phyloP scores from a whole-genome alignment of 2,329 filamentous ascomycete species.

The Pseudopithomyces maydicus region DNA sequence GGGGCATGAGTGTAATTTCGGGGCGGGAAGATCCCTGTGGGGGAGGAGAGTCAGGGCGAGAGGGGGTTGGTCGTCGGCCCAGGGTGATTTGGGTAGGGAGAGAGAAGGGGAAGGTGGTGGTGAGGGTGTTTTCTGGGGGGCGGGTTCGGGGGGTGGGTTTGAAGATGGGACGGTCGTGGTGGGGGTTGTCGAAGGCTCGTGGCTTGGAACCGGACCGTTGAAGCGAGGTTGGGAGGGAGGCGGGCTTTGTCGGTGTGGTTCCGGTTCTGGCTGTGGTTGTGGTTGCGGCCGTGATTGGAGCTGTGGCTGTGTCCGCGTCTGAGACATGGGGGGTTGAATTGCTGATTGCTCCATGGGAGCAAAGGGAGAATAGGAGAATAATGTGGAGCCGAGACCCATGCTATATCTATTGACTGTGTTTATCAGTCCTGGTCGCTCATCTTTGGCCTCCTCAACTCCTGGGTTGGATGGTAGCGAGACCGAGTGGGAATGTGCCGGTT shows the following conservation, averaged over 20 bases:
- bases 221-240: too few species aligned
- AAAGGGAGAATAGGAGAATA: conserved; percentile 44
- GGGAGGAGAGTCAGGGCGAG: background rate
- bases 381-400: conserved; percentile 37
- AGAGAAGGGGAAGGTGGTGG: background rate
- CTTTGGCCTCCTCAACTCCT: conserved; percentile 1
- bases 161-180: too few species aligned
- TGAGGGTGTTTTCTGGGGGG: background rate
- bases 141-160: background rate
- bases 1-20: conserved; percentile 41
- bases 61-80: background rate
- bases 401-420: conserved; percentile 39
- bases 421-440: conserved; percentile 22
- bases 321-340: conserved; percentile 31
- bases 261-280: too few species aligned
- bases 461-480: conserved; percentile 26
- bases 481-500: conserved; percentile 33
- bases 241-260: too few species aligned
- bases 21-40: conserved; percentile 21
- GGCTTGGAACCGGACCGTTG: too few species aligned
- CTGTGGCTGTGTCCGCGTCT: conserved; percentile 34
- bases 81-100: background rate
- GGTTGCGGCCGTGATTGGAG: too few species aligned
- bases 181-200: too few species aligned
- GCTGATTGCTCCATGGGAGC: conserved; percentile 35